Evolutionary conservation across 208 protist genomes (phyloP).

Genomic region (Phytomonas francai): DNA sequence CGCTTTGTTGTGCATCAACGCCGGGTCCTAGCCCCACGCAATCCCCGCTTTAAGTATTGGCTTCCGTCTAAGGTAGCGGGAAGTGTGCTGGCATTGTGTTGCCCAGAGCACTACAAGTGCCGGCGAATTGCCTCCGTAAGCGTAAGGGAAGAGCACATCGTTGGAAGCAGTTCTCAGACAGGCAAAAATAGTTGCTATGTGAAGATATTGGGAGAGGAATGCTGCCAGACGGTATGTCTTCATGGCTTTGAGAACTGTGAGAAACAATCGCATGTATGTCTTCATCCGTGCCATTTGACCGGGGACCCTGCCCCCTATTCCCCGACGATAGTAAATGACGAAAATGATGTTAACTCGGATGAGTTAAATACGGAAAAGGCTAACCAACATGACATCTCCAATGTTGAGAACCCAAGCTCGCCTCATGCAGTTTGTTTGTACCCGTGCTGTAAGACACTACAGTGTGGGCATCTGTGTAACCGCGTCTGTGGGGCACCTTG

Average conservation of each 20-base stretch:
- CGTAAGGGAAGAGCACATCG: slow-evolving; percentile 15
- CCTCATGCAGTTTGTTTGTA: slow-evolving; percentile 62
- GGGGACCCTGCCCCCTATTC: not conserved
- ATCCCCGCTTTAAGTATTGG: slow-evolving; percentile 41
- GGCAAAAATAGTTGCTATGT: slow-evolving; percentile 14
- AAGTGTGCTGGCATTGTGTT: slow-evolving; percentile 49
- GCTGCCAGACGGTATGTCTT: slow-evolving; percentile 64
- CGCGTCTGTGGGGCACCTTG: slow-evolving; percentile 59
- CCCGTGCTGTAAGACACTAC: slow-evolving; percentile 47
- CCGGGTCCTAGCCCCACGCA: slow-evolving; percentile 14
- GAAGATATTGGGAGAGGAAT: slow-evolving; percentile 30
- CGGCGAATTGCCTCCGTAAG: slow-evolving; percentile 43
- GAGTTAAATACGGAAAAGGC: not conserved
- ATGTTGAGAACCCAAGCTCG: not conserved
- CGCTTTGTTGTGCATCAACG: slow-evolving; percentile 49
- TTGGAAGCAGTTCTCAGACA: not conserved
- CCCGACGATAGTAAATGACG: not conserved
- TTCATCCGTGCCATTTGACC: slow-evolving; percentile 54
- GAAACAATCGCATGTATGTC: slow-evolving; percentile 57
- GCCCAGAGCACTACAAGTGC: slow-evolving; percentile 68
- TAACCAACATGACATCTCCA: not conserved
- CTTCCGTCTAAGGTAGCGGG: slow-evolving; percentile 42
- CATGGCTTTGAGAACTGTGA: slow-evolving; percentile 49
- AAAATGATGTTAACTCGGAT: not conserved
- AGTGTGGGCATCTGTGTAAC: slow-evolving; percentile 68